These are phyloP conservation scores for Codiaeum variegatum DNA, from an alignment of 441 rosid species.

Conservation along the genomic window DNA sequence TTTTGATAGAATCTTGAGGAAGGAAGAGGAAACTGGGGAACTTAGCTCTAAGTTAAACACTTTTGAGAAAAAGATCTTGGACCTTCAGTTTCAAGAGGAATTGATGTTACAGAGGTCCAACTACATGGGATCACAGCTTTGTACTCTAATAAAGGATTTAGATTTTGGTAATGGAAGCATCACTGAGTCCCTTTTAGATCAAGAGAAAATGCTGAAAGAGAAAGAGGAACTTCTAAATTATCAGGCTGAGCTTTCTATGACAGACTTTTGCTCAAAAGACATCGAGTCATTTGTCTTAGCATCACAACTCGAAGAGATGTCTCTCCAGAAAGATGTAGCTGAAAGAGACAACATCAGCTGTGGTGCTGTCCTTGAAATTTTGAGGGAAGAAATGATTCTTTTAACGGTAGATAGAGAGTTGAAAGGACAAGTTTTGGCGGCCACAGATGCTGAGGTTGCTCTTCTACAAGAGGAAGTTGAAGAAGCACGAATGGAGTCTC, in stretches of 20 bases:
- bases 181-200: constrained; percentile 52
- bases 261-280: constrained; percentile 62
- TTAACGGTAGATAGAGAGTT: constrained; percentile 53
- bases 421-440: constrained; percentile 40
- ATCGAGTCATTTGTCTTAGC: constrained; percentile 60
- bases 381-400: constrained; percentile 47
- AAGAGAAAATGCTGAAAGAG: constrained; percentile 54
- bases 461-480: constrained; percentile 32
- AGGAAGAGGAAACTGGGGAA: constrained; percentile 75
- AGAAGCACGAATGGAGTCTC: constrained; percentile 23
- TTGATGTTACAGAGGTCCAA: constrained; percentile 84
- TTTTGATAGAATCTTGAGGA: constrained; percentile 69
- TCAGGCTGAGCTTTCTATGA: constrained; percentile 50
- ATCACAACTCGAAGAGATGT: constrained; percentile 47
- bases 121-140: constrained; percentile 77
- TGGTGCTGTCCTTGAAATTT: constrained; percentile 41
- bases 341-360: constrained; percentile 35
- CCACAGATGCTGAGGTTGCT: constrained; percentile 35
- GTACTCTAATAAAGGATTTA: constrained; percentile 70
- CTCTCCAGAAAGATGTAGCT: constrained; percentile 32
- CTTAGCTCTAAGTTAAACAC: constrained; percentile 54
- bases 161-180: constrained; percentile 52
- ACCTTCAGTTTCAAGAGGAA: constrained; percentile 85
- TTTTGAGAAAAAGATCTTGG: constrained; percentile 70
- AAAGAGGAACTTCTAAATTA: constrained; percentile 45